Base-by-base conservation (phyloP, 2,329 filamentous ascomycete species). In the Cytospora paraplurivora region DNA sequence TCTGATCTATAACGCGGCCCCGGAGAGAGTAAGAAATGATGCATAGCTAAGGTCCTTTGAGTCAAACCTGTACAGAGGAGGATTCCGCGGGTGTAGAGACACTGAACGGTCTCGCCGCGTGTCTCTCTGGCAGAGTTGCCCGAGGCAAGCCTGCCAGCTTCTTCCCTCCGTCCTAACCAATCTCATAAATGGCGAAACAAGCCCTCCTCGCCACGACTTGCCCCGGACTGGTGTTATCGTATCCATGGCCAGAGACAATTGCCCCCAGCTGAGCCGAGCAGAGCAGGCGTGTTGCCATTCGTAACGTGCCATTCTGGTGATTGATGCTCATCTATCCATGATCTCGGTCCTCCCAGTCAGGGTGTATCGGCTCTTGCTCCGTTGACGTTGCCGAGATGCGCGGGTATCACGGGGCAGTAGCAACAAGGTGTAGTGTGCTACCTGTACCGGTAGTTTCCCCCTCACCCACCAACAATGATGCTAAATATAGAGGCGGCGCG, bases 1-100 rank as follows among this genome's bases (percentile, higher is more conserved):
- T 37, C 58, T 58, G 52, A 37, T 44, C 49, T 44, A 33, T 54
- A 53, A 62, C 51, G 56, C 49, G 33, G 51, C 44, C 41, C 27
- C 44, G 51, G 63, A 58, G 57, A 51, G 47, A 64, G 56, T 41
- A 63, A 62, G 56, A 62, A 59, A 65, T 52, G 59, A 65, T 60
- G 63, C 63, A 65, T 60, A 65, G 60, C 63, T 65, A 55, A 52
- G 60, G 19, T 55, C 12, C 35, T 19, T 55, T 17, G 38, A 41
- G 38, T 32, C 51, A 55, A 35, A 19, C 34, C 8, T 33, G 37
- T 19, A n/a, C 27, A 33, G 47, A 55, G 10, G 15, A 27, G 27
- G 19, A 51, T 7, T 21, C 13, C 17, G 3, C 17, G 2, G n/a
- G 12, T 19, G 11, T 10, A 47, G 19, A 19, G n/a, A 47, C n/a